Conservation (phyloP, 305 asterid genomes). For the Plantago lanceolata region DNA sequence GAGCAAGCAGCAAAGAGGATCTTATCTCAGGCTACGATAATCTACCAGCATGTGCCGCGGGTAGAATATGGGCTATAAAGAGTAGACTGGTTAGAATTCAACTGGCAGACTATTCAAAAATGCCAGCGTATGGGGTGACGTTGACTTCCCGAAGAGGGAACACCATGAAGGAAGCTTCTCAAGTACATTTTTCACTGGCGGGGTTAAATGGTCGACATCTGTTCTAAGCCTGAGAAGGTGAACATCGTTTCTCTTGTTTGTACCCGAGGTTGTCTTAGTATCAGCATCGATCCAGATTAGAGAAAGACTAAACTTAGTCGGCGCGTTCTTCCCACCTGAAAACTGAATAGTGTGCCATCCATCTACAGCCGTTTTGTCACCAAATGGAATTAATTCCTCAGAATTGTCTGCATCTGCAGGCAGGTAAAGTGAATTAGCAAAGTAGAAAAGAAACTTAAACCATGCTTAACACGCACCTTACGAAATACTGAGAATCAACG, state of each 20-base stretch:
- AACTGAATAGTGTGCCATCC: constrained; percentile 94
- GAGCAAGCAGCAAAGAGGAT: too few relatives aligned
- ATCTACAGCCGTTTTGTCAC: constrained; percentile 51
- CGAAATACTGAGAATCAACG: neutral
- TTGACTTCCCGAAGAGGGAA: constrained; percentile 83
- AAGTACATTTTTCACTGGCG: constrained; percentile 39
- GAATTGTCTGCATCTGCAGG: constrained; percentile 42
- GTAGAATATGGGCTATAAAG: too few relatives aligned
- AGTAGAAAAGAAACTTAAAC: neutral
- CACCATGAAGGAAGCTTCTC: constrained; percentile 84
- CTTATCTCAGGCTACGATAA: too few relatives aligned
- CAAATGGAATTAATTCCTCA: constrained; percentile 55
- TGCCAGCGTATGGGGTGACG: constrained; percentile 68
- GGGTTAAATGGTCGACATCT: constrained; percentile 60
- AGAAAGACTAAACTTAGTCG: constrained; percentile 58
- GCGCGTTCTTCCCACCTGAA: constrained; percentile 76
- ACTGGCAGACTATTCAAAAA: constrained; percentile 55
- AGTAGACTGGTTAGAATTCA: constrained; percentile 29
- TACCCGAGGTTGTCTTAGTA: constrained; percentile 17
- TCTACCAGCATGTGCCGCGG: too few relatives aligned
- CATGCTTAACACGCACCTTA: neutral
- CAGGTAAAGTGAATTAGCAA: constrained; percentile 7
- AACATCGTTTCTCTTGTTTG: constrained; percentile 22
- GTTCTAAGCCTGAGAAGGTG: constrained; percentile 65
- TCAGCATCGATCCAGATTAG: constrained; percentile 50